Evolutionary conservation across 73 alveolate genomes (phyloP), one percentile per base, ranked within the genome.

Genomic region (Effrenium voratum): DNA sequence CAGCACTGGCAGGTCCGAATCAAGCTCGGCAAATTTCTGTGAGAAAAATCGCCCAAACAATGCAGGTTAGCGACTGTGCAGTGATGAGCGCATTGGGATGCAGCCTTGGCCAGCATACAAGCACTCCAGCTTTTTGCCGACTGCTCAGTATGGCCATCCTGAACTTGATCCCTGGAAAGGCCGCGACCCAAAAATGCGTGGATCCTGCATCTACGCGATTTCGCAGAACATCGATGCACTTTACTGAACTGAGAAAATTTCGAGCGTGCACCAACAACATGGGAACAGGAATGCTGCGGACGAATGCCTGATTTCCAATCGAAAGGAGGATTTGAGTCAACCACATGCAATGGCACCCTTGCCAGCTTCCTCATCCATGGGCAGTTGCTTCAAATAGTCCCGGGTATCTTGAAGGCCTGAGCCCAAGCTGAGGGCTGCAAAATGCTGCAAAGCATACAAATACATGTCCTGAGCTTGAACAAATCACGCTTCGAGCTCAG

Each of bases 71-170:
- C 50, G 85, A 88, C 91, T 99, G 98, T 93, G 99, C 99, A 19
- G 99, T 99, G 99, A 99, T 99, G 96, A 99, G 99, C 24, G 99
- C 99, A 79, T 99, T 99, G 73, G 99, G 99, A 93, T 99, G 99
- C 38, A 99, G 80, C 73, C 93, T 59, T 10, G 59, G 5, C 36
- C 30, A 0, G 19, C 49, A 16, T 34, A 19, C 8, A 52, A 52
- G 63, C 63, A 52, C 63, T 8, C 8, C 63, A 52, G 63, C 19
- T 52, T 52, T 52, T 19, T 12, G 19, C 63, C 8, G 63, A 8
- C 8, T n/a, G n/a, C n/a, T n/a, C n/a, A n/a, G n/a, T n/a, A n/a
- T n/a, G n/a, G n/a, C n/a, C n/a, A n/a, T n/a, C n/a, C n/a, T n/a
- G n/a, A n/a, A n/a, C n/a, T n/a, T n/a, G n/a, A n/a, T n/a, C n/a